phyloP scores from a whole-genome alignment of 2,329 filamentous ascomycete genomes.

The Penicillium sp. region DNA sequence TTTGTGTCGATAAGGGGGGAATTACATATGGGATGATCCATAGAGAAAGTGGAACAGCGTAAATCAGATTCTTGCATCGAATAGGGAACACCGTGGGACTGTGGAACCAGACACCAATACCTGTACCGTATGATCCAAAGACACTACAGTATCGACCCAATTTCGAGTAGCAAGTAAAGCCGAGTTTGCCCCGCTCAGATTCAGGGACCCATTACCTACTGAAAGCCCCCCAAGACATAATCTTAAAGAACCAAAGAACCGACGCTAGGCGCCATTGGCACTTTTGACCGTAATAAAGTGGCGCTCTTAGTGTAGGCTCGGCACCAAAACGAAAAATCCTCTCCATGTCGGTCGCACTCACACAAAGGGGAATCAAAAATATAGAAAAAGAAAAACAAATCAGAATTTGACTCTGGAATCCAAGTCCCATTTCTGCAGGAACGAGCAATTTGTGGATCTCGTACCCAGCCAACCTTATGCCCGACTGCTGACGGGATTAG shows the following conservation, averaged over 20 bases:
- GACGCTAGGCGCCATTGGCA: slow-evolving; percentile 1
- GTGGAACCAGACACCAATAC: neutral
- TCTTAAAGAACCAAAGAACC: neutral
- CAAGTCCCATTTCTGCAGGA: slow-evolving; percentile 2
- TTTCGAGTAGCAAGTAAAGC: neutral
- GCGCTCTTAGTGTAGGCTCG: neutral
- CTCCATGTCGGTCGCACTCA: neutral
- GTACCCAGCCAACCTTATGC: slow-evolving; percentile 5
- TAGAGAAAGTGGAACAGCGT: neutral
- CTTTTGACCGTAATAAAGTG: neutral
- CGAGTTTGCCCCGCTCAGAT: neutral
- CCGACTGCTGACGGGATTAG: neutral
- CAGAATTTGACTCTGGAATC: neutral
- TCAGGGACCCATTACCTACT: neutral
- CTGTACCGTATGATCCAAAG: neutral
- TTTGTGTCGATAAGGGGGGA: slow-evolving; percentile 7
- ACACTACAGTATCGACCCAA: neutral
- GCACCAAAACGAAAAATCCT: neutral
- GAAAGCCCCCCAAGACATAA: neutral
- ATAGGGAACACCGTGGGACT: neutral
- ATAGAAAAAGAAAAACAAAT: neutral
- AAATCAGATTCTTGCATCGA: neutral
- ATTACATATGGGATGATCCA: neutral
- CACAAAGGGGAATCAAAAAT: neutral
- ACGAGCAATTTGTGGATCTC: slow-evolving; percentile 14